Conservation (phyloP, 2,329 filamentous ascomycete genomes). For the Chrysoporthe puriensis region DNA sequence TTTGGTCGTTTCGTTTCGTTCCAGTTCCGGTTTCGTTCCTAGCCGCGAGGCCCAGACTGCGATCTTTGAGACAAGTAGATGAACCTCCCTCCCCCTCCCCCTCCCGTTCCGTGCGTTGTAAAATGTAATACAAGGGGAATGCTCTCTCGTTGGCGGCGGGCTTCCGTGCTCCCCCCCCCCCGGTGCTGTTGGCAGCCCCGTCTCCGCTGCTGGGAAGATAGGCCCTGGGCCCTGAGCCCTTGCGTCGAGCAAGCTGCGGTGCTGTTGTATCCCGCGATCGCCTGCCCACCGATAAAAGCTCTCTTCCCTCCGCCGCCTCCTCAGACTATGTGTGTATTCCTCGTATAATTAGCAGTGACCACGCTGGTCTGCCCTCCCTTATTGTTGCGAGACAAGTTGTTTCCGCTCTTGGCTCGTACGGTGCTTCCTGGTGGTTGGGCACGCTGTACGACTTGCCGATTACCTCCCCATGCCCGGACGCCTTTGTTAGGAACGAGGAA, state of each 20-base stretch:
- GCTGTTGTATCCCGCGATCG: conserved; percentile 33
- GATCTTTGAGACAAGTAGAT: conserved; percentile 31
- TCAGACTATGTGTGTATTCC: background rate
- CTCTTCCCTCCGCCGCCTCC: background rate
- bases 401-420: conserved; percentile 10
- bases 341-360: conserved; percentile 30
- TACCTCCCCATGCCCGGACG: conserved; percentile 17
- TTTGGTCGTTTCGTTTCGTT: background rate
- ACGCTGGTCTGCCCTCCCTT: conserved; percentile 27
- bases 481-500: background rate
- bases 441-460: conserved; percentile 18
- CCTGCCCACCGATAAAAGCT: conserved; percentile 3
- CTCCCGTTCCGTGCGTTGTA: background rate
- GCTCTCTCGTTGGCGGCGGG: background rate
- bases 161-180: background rate
- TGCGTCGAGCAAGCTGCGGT: conserved; percentile 31
- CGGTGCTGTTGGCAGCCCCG: background rate
- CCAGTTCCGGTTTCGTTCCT: background rate
- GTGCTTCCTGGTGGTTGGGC: conserved; percentile 7
- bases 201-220: background rate
- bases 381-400: conserved; percentile 22
- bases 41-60: conserved; percentile 38
- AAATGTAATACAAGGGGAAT: background rate
- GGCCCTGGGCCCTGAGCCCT: background rate
- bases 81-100: background rate